A percentile compares a stretch with the other conserved stretches of the same genome.
These are phyloP conservation scores for Neofusicoccum ribis DNA, from an alignment of 2,329 filamentous ascomycete genomes.

Conservation along the genomic window DNA sequence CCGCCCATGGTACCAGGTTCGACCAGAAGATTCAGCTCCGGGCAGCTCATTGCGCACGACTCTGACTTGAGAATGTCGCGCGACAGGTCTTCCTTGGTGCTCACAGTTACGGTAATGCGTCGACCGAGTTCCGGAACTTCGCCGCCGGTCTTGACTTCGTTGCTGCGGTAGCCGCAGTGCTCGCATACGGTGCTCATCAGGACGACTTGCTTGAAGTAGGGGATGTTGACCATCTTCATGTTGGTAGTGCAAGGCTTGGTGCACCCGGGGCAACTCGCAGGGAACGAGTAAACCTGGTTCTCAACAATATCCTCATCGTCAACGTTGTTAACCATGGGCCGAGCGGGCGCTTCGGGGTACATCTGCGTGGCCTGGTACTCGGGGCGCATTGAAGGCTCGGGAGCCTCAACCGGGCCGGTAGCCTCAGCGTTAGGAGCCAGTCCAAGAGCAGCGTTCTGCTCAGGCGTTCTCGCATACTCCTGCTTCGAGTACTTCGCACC, in stretches of 20 bases:
- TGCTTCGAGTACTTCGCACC: constrained; percentile 88
- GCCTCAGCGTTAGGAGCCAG: constrained; percentile 55
- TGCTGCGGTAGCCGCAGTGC: constrained; percentile 88
- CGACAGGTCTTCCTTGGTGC: constrained; percentile 70
- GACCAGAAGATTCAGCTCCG: constrained; percentile 82
- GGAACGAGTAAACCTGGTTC: constrained; percentile 90
- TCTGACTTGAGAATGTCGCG: constrained; percentile 97
- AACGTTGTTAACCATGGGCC: constrained; percentile 44
- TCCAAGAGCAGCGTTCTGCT: constrained; percentile 85
- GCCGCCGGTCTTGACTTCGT: constrained; percentile 96
- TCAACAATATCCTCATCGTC: constrained; percentile 80
- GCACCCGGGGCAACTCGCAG: constrained; percentile 88
- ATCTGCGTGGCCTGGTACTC: constrained; percentile 53
- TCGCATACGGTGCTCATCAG: constrained; percentile 94
- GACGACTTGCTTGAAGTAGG: constrained; percentile 95
- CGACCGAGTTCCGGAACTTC: constrained; percentile 84
- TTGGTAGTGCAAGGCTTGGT: constrained; percentile 82
- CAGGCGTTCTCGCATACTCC: constrained; percentile 78
- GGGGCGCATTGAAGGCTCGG: constrained; percentile 56
- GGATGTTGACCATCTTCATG: constrained; percentile 99
- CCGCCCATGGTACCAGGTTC: constrained; percentile 94
- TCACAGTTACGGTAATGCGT: constrained; percentile 75
- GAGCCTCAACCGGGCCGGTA: constrained; percentile 47
- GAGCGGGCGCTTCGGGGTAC: constrained; percentile 43
- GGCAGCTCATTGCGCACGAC: constrained; percentile 81